Conservation (phyloP, 805 yeast genomes). For the Isabelozyma pseudorhagii region DNA sequence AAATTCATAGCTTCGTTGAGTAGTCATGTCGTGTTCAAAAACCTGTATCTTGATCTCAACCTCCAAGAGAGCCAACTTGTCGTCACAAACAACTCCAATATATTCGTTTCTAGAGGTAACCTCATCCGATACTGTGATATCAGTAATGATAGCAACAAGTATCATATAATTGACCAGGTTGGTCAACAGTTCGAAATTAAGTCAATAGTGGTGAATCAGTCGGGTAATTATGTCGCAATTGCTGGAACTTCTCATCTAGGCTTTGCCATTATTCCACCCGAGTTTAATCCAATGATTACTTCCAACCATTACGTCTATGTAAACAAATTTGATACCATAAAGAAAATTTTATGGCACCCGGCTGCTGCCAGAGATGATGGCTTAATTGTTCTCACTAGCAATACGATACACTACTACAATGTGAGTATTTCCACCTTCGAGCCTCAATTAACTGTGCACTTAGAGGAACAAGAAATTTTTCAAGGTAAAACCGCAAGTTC, state of each 20-base stretch:
- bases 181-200: constrained; percentile 25
- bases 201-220: constrained; percentile 33
- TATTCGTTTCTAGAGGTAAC: constrained; percentile 30
- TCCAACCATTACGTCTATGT: background rate
- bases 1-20: background rate
- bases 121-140: constrained; percentile 27
- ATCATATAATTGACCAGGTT: constrained; percentile 14
- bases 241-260: background rate
- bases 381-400: constrained; percentile 21
- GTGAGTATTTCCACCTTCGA: constrained; percentile 11
- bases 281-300: background rate
- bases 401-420: constrained; percentile 17
- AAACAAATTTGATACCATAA: constrained; percentile 3
- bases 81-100: constrained; percentile 16
- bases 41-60: background rate
- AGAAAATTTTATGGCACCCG: constrained; percentile 25
- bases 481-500: constrained; percentile 15
- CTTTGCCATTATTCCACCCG: background rate
- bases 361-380: constrained; percentile 15
- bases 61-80: constrained; percentile 3
- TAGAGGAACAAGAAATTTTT: constrained; percentile 6
- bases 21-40: background rate
- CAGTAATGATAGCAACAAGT: constrained; percentile 15
- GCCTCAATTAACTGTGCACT: constrained; percentile 18
- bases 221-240: constrained; percentile 19